A percentile compares a stretch with the other conserved stretches of the same genome.
These are phyloP conservation scores for Thermomyces lanuginosus DNA, from an alignment of 2,329 filamentous ascomycete genomes.

Conservation along the genomic window DNA sequence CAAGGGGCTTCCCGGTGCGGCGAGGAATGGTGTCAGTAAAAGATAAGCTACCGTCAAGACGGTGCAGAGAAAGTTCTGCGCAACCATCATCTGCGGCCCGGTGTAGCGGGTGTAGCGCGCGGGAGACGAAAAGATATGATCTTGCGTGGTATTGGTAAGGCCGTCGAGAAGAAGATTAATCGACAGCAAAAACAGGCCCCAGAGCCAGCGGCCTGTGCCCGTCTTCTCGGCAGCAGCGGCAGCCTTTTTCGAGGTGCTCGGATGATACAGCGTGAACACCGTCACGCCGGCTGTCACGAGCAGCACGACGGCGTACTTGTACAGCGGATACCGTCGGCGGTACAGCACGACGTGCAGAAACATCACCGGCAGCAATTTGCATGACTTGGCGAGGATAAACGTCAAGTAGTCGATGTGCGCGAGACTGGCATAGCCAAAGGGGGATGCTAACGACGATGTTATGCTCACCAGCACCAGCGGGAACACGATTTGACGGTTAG, in stretches of 20 bases:
- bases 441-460: slow-evolving; percentile 77
- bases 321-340: slow-evolving; percentile 72
- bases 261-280: slow-evolving; percentile 78
- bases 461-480: slow-evolving; percentile 74
- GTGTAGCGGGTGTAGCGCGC: slow-evolving; percentile 57
- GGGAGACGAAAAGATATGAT: slow-evolving; percentile 64
- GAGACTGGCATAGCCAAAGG: slow-evolving; percentile 84
- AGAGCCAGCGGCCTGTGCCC: slow-evolving; percentile 48
- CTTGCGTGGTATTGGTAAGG: slow-evolving; percentile 89
- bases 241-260: slow-evolving; percentile 44
- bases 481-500: slow-evolving; percentile 53
- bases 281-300: slow-evolving; percentile 85
- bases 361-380: slow-evolving; percentile 99
- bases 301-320: slow-evolving; percentile 89
- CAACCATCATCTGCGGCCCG: slow-evolving; percentile 98
- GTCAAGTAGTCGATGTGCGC: slow-evolving; percentile 96
- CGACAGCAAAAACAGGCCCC: slow-evolving; percentile 61
- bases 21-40: slow-evolving; percentile 54
- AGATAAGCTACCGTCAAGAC: slow-evolving; percentile 62
- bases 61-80: slow-evolving; percentile 79
- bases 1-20: slow-evolving; percentile 48
- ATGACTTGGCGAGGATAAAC: slow-evolving; percentile 91
- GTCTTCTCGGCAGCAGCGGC: slow-evolving; percentile 33
- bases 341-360: slow-evolving; percentile 87
- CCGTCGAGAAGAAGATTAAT: slow-evolving; percentile 93